Conservation (phyloP, 1,284 basidiomycete species). For the Peniophora sp. region DNA sequence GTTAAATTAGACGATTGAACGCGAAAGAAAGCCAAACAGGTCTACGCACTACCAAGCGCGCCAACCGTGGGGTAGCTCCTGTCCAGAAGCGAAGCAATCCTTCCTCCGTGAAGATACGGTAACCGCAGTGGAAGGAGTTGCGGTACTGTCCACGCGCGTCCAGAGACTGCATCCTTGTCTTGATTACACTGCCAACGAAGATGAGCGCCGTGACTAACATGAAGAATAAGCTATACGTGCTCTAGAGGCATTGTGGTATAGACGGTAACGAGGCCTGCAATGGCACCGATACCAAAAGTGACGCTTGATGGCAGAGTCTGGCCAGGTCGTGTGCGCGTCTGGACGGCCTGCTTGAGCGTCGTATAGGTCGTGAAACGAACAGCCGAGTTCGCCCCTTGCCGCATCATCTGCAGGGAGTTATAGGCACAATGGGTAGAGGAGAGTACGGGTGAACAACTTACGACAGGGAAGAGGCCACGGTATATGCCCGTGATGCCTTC, state of each 20-base stretch:
- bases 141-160: constrained; percentile 78
- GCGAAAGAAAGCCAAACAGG: background rate
- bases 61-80: constrained; percentile 86
- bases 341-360: constrained; percentile 87
- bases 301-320: constrained; percentile 81
- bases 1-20: constrained; percentile 5
- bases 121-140: constrained; percentile 92
- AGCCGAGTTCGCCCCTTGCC: constrained; percentile 96
- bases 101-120: constrained; percentile 87
- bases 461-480: constrained; percentile 89
- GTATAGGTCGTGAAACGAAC: constrained; percentile 96
- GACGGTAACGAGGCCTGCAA: constrained; percentile 92
- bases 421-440: background rate
- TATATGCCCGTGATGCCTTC: constrained; percentile 86
- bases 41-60: constrained; percentile 71
- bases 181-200: constrained; percentile 67
- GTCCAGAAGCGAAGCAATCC: constrained; percentile 90
- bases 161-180: constrained; percentile 96
- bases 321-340: constrained; percentile 77
- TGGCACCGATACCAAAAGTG: constrained; percentile 91
- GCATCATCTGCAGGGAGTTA: constrained; percentile 68
- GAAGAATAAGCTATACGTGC: constrained; percentile 36
- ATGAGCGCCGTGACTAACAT: background rate
- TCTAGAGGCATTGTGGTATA: constrained; percentile 93
- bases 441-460: constrained; percentile 30